Conservation (phyloP, 768 basidiomycete genomes). For the Tricholoma matsutake region DNA sequence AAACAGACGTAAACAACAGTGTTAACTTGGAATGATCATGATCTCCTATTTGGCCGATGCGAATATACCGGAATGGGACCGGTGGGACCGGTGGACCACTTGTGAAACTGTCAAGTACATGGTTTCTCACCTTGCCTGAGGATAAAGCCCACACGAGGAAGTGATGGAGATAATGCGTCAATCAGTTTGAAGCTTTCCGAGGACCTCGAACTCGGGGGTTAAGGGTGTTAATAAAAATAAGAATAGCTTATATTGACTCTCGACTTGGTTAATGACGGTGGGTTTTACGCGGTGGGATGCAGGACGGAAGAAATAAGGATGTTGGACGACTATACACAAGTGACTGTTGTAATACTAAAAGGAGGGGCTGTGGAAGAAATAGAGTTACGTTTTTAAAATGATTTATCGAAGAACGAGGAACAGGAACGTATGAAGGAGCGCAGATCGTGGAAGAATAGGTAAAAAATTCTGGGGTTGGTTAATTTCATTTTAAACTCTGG, state of each 20-base stretch:
- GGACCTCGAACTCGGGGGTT: not conserved
- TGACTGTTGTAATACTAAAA: not conserved
- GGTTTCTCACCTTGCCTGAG: not conserved
- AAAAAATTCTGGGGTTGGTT: not conserved
- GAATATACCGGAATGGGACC: not conserved
- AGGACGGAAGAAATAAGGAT: not conserved
- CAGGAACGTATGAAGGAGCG: not conserved
- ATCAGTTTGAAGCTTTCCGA: not conserved
- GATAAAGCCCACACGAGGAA: not conserved
- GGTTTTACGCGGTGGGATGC: not conserved
- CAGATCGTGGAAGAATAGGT: constrained; percentile 1
- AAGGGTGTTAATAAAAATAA: not conserved
- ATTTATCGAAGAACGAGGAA: not conserved
- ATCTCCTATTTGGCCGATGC: not conserved
- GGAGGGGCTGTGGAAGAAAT: not conserved
- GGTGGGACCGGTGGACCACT: not conserved
- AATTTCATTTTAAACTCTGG: constrained; percentile 6
- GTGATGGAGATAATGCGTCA: not conserved
- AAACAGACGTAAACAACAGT: no score
- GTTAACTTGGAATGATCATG: no score
- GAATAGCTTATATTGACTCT: not conserved
- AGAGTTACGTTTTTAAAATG: not conserved
- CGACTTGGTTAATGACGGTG: not conserved
- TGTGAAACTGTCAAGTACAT: not conserved
- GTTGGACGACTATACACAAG: not conserved